phyloP scores from a whole-genome alignment of 352 stramenopile species.

The Saprolegnia diclina region DNA sequence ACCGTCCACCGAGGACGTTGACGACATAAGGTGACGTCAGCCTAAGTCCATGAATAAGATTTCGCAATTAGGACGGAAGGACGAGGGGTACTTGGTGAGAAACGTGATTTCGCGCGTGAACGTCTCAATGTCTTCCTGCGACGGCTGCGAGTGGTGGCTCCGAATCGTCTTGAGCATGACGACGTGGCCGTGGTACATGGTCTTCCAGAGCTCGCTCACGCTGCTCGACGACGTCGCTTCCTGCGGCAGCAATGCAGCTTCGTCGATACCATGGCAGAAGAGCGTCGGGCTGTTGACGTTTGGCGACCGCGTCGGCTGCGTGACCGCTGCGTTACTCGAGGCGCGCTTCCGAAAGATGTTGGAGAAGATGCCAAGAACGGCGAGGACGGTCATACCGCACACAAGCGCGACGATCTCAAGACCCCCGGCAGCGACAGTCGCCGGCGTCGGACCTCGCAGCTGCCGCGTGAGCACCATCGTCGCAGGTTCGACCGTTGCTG shows the following conservation, averaged over 20 bases:
- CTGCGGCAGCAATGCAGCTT: neutral
- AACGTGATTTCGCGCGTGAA: conserved; percentile 58
- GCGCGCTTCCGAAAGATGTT: neutral
- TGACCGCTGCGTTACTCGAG: neutral
- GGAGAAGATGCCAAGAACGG: neutral
- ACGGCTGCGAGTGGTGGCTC: conserved; percentile 29
- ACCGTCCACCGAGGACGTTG: conserved; percentile 57
- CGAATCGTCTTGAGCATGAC: conserved; percentile 51
- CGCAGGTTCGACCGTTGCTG: too few species aligned
- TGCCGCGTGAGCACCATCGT: too few species aligned
- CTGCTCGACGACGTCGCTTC: conserved; percentile 40
- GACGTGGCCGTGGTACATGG: conserved; percentile 33
- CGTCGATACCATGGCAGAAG: conserved; percentile 6
- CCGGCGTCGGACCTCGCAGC: too few species aligned
- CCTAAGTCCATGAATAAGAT: conserved; percentile 70
- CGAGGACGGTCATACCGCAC: neutral
- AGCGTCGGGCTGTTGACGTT: neutral
- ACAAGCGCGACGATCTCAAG: neutral
- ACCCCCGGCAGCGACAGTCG: neutral
- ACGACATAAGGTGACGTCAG: conserved; percentile 61
- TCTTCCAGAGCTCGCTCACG: conserved; percentile 55
- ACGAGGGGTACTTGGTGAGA: conserved; percentile 73
- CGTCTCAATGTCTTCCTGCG: conserved; percentile 40
- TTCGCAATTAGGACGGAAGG: conserved; percentile 71
- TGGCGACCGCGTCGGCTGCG: neutral